These are phyloP conservation scores for Celoporthe dispersa DNA, from an alignment of 2,329 filamentous ascomycete species.

Conservation along the genomic window DNA sequence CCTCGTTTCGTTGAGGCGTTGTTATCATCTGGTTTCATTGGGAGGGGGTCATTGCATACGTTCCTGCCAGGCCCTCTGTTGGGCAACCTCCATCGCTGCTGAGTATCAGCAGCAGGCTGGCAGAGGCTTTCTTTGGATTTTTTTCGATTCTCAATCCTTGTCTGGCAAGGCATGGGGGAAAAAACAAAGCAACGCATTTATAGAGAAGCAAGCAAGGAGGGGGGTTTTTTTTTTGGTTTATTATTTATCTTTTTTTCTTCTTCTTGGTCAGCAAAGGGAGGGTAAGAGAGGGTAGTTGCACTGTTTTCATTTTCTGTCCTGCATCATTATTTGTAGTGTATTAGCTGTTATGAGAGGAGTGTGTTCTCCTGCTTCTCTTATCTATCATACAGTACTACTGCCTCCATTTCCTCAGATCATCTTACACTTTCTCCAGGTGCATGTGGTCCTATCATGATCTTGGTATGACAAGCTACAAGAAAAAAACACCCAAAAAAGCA, in stretches of 20 bases:
- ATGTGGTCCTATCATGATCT: not conserved
- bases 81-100: not conserved
- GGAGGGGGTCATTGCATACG: slow-evolving; percentile 21
- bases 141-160: slow-evolving; percentile 1
- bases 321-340: slow-evolving; percentile 9
- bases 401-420: not conserved
- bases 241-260: not conserved
- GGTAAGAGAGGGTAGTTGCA: not conserved
- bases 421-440: not conserved
- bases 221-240: slow-evolving; percentile 3
- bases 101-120: not conserved
- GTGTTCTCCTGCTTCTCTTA: not conserved
- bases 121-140: not conserved
- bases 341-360: not conserved
- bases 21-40: slow-evolving; percentile 12
- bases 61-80: slow-evolving; percentile 17
- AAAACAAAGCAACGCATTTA: slow-evolving; percentile 16
- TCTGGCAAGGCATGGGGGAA: not conserved
- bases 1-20: slow-evolving; percentile 23
- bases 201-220: not conserved
- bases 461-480: not conserved
- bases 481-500: not conserved
- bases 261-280: not conserved
- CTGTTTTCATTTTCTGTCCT: not conserved
- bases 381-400: not conserved